Evolutionary conservation across 2,329 filamentous ascomycete species (phyloP), one percentile per base, ranked within the genome.

Genomic region (Ramularia endophylla): DNA sequence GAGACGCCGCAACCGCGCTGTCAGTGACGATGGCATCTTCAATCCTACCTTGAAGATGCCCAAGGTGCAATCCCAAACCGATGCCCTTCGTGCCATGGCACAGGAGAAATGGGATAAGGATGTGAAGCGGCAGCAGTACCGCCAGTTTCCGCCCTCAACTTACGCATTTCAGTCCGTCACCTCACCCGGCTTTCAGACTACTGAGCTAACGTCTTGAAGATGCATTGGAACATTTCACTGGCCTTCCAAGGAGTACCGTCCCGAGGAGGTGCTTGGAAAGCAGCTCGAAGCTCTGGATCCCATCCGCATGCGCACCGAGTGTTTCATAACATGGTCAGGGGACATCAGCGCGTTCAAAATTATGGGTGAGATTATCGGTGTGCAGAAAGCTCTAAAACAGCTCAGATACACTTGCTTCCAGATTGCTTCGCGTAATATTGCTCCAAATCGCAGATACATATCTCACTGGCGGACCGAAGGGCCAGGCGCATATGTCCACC

Each of bases 271-370:
- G 8, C 57, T 74, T 9, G 71, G 70, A 1, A 40, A 47, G 8
- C 61, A 63, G 27, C 59, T 65, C 7, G 68, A 73, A 49, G 60
- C 59, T 4, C 58, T 75, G 3, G 71, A 75, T 47, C 48, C 54
- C 5, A 62, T 74, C 9, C 65, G 72, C 4, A 57, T 58, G 25
- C 60, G 60, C 17, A 63, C 57, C 36, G 55, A 55, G 3, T 71
- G 64, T 41, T 58, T 67, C 44, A 56, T 74, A n/a, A 64, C 65
- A 25, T 58, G 62, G n/a, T 25, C 22, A 11, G 6, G 22, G 22
- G 22, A 25, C 22, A 17, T 18, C 8, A 18, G 4, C 18, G 32
- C 32, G 8, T 65, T 67, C 34, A 52, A 56, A 19, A 50, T 65
- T 9, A 48, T 61, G 45, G 61, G 62, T 7, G 44, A 54, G 11